Evolutionary conservation across 768 basidiomycete species (phyloP).

Genomic region (Daedaleopsis nitida): DNA sequence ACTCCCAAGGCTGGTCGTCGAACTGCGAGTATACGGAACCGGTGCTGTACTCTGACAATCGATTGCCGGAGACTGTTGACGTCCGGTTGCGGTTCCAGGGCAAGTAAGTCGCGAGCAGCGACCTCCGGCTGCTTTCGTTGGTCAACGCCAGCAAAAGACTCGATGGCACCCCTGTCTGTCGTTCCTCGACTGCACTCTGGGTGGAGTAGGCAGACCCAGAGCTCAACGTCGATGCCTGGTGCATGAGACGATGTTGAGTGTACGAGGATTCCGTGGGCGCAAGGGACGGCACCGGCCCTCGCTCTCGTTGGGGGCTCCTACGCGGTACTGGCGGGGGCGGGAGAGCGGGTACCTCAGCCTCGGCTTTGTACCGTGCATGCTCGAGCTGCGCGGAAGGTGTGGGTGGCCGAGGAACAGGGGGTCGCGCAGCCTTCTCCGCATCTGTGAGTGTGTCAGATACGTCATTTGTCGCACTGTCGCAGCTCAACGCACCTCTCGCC

Average conservation of each 20-base stretch:
- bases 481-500: not conserved
- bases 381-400: not conserved
- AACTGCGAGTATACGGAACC: conserved; percentile 29
- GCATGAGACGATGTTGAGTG: conserved; percentile 13
- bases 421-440: conserved; percentile 3
- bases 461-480: not conserved
- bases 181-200: conserved; percentile 39
- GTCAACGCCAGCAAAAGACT: conserved; percentile 41
- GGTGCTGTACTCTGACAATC: conserved; percentile 33
- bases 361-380: not conserved
- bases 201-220: conserved; percentile 40
- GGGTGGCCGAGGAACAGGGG: not conserved
- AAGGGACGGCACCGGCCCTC: conserved; percentile 2
- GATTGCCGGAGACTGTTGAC: conserved; percentile 23
- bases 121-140: conserved; percentile 26
- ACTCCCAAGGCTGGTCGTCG: conserved; percentile 18
- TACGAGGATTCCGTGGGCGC: conserved; percentile 6
- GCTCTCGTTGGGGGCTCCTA: conserved; percentile 4
- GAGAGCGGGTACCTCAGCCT: conserved; percentile 13
- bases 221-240: conserved; percentile 36
- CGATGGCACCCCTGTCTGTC: conserved; percentile 30
- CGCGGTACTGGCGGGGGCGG: conserved; percentile 16
- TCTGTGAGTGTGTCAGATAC: conserved; percentile 1
- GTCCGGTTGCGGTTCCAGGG: conserved; percentile 19
- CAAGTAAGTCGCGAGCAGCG: conserved; percentile 25